Conservation (phyloP, 1,284 basidiomycete species). For the Vanrija pseudolonga region DNA sequence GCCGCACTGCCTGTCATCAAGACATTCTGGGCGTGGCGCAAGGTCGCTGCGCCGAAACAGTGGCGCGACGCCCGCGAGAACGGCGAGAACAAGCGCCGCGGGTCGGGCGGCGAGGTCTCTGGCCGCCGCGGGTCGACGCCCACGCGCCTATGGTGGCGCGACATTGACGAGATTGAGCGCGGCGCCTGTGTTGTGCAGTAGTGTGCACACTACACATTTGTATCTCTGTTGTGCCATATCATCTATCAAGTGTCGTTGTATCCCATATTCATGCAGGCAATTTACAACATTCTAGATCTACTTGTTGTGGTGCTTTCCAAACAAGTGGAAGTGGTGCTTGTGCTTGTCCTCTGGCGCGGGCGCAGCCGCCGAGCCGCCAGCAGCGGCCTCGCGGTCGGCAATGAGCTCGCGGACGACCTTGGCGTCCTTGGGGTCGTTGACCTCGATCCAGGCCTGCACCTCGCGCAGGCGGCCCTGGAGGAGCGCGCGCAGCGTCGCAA, state of each 20-base stretch:
- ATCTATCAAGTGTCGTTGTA: background rate
- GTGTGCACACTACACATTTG: too few species aligned
- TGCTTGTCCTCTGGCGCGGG: too few species aligned
- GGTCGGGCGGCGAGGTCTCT: background rate
- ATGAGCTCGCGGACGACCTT: too few species aligned
- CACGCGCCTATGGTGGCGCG: constrained; percentile 5
- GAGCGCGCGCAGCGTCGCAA: constrained; percentile 62
- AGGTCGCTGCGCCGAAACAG: constrained; percentile 55
- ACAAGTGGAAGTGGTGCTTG: too few species aligned
- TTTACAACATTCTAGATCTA: background rate
- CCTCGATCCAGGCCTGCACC: constrained; percentile 5
- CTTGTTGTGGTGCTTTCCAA: too few species aligned
- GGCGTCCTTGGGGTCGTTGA: background rate
- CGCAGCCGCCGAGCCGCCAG: too few species aligned
- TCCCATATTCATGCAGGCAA: background rate
- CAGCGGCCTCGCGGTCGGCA: too few species aligned
- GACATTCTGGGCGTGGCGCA: constrained; percentile 82
- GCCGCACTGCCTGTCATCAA: constrained; percentile 60
- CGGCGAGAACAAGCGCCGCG: constrained; percentile 5
- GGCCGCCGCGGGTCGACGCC: background rate
- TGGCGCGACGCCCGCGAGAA: constrained; percentile 26
- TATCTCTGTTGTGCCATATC: background rate
- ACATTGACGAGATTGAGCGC: constrained; percentile 14
- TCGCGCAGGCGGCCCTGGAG: constrained; percentile 52
- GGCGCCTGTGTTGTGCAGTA: constrained; percentile 16